phyloP scores from a whole-genome alignment of 75 land plant species.

The Picea sitchensis region DNA sequence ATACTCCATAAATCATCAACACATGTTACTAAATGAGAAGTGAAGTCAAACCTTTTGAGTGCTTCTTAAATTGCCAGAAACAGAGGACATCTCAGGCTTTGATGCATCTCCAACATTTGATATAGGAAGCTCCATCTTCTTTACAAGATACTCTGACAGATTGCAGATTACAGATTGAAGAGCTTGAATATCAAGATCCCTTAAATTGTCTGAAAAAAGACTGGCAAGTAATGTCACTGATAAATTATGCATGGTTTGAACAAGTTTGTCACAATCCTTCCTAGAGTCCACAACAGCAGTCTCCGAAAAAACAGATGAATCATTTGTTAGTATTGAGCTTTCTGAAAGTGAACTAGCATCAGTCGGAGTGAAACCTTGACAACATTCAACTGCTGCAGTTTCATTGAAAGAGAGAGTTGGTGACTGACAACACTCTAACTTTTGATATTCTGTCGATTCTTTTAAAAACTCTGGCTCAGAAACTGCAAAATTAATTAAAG shows the following conservation, averaged over 20 bases:
- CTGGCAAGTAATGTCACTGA: conserved; percentile 4
- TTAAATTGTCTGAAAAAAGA: background rate
- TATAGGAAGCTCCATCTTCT: conserved; percentile 2
- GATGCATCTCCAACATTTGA: background rate
- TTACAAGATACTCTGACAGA: conserved; percentile 3
- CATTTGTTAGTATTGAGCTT: background rate
- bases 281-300: background rate
- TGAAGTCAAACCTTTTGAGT: conserved; percentile 4
- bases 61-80: background rate
- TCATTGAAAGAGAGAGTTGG: background rate
- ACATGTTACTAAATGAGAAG: background rate
- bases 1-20: background rate
- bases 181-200: background rate
- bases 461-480: background rate
- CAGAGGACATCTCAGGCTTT: background rate
- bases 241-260: conserved; percentile 10
- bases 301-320: background rate
- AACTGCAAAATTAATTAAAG: background rate
- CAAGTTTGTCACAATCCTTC: background rate
- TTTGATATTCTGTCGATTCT: background rate
- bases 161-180: conserved; percentile 1
- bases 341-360: background rate
- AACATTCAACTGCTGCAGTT: background rate
- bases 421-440: background rate
- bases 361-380: background rate